Base-by-base conservation (phyloP, 495 filamentous ascomycete genomes). In the Arthonia radiata region DNA sequence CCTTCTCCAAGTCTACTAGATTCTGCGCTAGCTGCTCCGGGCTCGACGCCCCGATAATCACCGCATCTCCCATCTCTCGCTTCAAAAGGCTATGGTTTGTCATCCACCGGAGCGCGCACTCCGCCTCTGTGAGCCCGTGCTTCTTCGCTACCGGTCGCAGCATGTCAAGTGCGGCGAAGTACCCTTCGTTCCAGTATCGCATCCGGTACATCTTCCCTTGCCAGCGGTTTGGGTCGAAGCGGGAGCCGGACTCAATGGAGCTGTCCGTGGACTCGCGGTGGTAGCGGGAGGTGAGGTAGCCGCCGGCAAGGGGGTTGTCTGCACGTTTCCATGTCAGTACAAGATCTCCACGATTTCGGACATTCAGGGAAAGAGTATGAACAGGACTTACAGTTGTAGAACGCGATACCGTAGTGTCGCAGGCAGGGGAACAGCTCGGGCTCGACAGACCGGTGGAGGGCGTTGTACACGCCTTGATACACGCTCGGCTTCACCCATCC, bases 381-480 rank as follows among this genome's bases (percentile, higher is more conserved):
- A n/a, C n/a, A n/a, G n/a, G n/a, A n/a, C n/a, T 59, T 52, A 48
- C 52, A 64, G 16, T 43, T 44, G 31, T 59, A 59, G 26, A 57
- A 52, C 0, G 49, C 44, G 4, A 66, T 56, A 4, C 52, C 54
- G 34, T 64, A 61, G 24, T 61, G 36, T 7, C 59, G 40, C 12
- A 64, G 38, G 32, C 54, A 61, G 9, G 58, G 58, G 17, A 67
- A 41, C 15, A 66, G 44, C 31, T 59, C 54, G 4, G 42, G 40
- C 35, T 65, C 60, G 7, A 59, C 47, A 11, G 38, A 34, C 13
- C 62, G 56, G 18, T 57, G 63, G 6, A 72, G 56, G 5, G 64
- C 58, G 43, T 73, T 66, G 40, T 73, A 73, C 34, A 68, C 54
- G 14, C 59, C 66, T 22, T 22, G 19, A 11, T 22, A 22, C 11